Percentiles rank a stretch among this genome's conserved stretches.
Evolutionary conservation across 1,284 basidiomycete species (phyloP).

Genomic region (Heterobasidion occidentale): DNA sequence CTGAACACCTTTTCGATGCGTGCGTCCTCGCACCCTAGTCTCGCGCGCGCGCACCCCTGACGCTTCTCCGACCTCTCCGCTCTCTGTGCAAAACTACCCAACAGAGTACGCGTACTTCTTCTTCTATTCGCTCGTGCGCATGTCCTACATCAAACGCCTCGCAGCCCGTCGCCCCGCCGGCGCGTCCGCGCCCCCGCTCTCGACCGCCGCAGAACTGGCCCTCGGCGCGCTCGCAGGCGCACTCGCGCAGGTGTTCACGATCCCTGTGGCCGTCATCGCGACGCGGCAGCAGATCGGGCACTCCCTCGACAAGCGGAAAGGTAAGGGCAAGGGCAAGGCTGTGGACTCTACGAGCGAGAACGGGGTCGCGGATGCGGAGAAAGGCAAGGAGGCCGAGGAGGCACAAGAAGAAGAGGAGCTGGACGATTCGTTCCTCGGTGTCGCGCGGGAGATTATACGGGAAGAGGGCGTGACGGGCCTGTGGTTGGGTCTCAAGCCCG

Average conservation of each 20-base stretch:
- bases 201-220: slow-evolving; percentile 77
- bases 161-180: slow-evolving; percentile 47
- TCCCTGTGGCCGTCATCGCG: slow-evolving; percentile 95
- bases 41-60: neutral
- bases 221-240: slow-evolving; percentile 92
- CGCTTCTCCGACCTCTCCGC: neutral
- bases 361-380: neutral
- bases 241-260: slow-evolving; percentile 96
- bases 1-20: slow-evolving; percentile 96
- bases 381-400: neutral
- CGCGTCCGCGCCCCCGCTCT: slow-evolving; percentile 51
- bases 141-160: slow-evolving; percentile 71
- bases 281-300: slow-evolving; percentile 90
- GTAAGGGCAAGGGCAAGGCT: slow-evolving; percentile 17
- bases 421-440: slow-evolving; percentile 69
- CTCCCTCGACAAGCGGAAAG: slow-evolving; percentile 7
- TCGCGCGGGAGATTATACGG: slow-evolving; percentile 83
- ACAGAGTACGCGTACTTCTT: slow-evolving; percentile 99
- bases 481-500: slow-evolving; percentile 92
- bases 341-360: slow-evolving; percentile 23
- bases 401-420: slow-evolving; percentile 18
- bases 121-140: slow-evolving; percentile 91
- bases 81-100: neutral
- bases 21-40: slow-evolving; percentile 34
- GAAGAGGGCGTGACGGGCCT: slow-evolving; percentile 90